Evolutionary conservation across 805 yeast species (phyloP), one percentile per base, ranked within the genome.

Genomic region (Candida succiphila): DNA sequence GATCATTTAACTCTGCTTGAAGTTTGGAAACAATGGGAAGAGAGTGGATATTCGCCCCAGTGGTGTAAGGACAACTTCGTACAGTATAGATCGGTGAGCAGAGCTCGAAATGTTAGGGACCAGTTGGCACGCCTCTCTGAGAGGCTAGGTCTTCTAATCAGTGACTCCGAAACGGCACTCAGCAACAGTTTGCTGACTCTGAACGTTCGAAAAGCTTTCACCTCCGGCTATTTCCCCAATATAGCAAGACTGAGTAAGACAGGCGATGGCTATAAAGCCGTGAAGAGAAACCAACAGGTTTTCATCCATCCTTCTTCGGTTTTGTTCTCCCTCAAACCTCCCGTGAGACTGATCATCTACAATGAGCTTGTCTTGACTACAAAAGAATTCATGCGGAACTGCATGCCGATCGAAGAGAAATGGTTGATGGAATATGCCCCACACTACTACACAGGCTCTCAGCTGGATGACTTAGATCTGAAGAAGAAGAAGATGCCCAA

Each of bases 1-100:
- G 97, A 89, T 52, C 96, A 87, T 47, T 50, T 87, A 41, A 71
- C 88, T 1, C 60, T 84, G 26, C 54, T 88, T 31, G 78, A 82
- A 38, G 69, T 87, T 0, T 89, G 78, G 68, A 63, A 72, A n/a
- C 76, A 76, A 41, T 89, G 95, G 94, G 65, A 51, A 5, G 75
- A 72, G 5, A 68, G 68, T 24, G 83, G 80, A 1, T 77, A 61
- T 49, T 78, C 94, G 1, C 61, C 62, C 17, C 69, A 72, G 31
- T 89, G 96, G 96, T 88, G 96, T 47, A 69, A 66, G 39, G 95
- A 87, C 44, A 79, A 84, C 47, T 85, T 73, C 48, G 49, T 89
- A 2, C 95, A 88, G 47, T 78, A 75, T 53, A 72, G 82, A 44
- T 72, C 92, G 0, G 56, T 89, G 54, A 63, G 60, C 30, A 59